phyloP scores from a whole-genome alignment of 2,329 filamentous ascomycete species.

The Graphiopsis chlorocephala region DNA sequence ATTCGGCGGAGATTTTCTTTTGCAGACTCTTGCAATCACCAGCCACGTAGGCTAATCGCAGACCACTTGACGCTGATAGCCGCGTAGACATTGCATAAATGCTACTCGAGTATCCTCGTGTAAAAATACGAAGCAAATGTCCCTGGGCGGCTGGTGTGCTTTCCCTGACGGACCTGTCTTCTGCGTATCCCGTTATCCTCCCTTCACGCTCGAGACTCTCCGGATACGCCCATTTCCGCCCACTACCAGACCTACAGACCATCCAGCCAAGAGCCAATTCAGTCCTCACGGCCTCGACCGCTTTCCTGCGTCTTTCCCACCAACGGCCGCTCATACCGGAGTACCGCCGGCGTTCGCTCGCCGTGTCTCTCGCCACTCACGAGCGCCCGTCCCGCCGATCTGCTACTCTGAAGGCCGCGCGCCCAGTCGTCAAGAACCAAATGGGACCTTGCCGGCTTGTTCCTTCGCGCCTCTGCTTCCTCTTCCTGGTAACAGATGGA shows the following conservation, averaged over 20 bases:
- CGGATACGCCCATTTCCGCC: neutral
- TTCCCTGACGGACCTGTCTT: neutral
- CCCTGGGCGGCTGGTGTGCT: neutral
- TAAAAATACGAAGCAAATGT: no score
- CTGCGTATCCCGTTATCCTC: neutral
- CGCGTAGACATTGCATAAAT: neutral
- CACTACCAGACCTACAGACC: neutral
- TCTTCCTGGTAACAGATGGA: neutral
- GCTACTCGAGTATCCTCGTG: neutral
- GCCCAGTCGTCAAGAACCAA: neutral
- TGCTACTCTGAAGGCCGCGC: neutral
- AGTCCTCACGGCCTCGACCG: neutral
- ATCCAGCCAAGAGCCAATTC: neutral
- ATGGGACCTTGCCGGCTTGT: neutral
- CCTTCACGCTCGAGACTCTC: neutral
- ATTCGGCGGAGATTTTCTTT: slow-evolving; percentile 9
- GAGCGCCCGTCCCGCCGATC: slow-evolving; percentile 1
- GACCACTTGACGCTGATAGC: neutral
- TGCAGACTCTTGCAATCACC: slow-evolving; percentile 3
- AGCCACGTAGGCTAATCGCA: neutral
- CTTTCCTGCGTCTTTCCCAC: neutral
- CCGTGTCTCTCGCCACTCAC: neutral
- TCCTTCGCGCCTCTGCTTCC: slow-evolving; percentile 3
- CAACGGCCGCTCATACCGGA: neutral
- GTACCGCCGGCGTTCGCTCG: slow-evolving; percentile 1